Conservation (phyloP, 495 filamentous ascomycete species). For the Neurospora sp. region DNA sequence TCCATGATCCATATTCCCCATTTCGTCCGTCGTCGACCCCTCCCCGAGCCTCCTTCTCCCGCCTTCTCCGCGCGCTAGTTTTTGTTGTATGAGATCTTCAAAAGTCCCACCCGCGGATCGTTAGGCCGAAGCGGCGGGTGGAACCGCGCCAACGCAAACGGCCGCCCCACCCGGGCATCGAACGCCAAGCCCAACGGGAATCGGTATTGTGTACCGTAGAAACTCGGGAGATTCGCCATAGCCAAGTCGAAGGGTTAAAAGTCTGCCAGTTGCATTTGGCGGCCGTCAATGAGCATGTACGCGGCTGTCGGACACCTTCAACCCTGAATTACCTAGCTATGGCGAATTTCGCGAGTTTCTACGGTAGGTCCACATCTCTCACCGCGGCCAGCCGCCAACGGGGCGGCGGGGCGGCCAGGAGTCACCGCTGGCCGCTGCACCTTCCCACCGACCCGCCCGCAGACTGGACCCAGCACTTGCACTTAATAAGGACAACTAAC, state of each 20-base stretch:
- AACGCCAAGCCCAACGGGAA: background rate
- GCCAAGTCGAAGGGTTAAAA: no score
- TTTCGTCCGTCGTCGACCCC: constrained; percentile 9
- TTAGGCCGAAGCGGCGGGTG: background rate
- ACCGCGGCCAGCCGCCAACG: background rate
- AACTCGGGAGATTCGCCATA: no score
- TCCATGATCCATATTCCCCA: background rate
- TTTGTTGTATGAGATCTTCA: background rate
- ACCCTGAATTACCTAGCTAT: no score
- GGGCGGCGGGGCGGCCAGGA: background rate
- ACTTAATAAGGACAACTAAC: background rate
- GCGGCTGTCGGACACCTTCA: no score
- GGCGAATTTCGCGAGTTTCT: no score
- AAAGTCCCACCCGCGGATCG: background rate
- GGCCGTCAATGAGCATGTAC: no score
- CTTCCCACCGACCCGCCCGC: background rate
- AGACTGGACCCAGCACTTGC: no score
- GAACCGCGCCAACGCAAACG: background rate
- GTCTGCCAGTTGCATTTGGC: no score
- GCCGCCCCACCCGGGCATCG: background rate
- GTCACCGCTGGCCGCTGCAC: background rate
- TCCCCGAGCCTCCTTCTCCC: constrained; percentile 20
- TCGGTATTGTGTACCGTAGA: background rate
- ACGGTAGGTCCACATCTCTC: background rate
- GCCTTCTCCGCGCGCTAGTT: background rate